Percentiles rank a stretch among this genome's conserved stretches.
These are phyloP conservation scores for Boletellus sp. DNA, from an alignment of 768 basidiomycete species.

Conservation along the genomic window DNA sequence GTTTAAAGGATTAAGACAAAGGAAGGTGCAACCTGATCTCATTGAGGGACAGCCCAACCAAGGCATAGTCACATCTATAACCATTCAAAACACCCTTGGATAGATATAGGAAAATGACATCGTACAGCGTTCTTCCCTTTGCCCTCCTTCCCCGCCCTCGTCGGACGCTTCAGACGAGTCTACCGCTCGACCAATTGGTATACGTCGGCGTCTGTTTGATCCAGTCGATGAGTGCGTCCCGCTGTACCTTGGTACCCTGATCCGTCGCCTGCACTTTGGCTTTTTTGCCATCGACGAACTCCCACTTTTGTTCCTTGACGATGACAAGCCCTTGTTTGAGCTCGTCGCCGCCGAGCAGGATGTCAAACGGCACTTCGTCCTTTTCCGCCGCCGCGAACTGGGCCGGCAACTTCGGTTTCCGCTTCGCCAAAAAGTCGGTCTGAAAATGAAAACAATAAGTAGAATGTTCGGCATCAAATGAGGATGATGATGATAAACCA, in stretches of 20 bases:
- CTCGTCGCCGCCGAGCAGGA: conserved; percentile 89
- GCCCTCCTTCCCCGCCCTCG: too few relatives aligned
- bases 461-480: conserved; percentile 3
- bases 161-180: conserved; percentile 22
- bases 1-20: too few relatives aligned
- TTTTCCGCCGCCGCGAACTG: conserved; percentile 91
- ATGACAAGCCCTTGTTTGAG: conserved; percentile 77
- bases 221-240: conserved; percentile 61
- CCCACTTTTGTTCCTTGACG: conserved; percentile 90
- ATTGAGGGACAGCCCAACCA: too few relatives aligned
- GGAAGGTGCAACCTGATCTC: too few relatives aligned
- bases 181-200: conserved; percentile 30
- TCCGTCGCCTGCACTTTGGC: conserved; percentile 54
- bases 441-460: conserved; percentile 34
- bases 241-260: conserved; percentile 62
- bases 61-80: too few relatives aligned
- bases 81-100: too few relatives aligned
- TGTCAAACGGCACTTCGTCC: conserved; percentile 89
- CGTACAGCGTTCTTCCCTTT: background rate
- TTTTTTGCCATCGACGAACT: conserved; percentile 69
- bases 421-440: conserved; percentile 92
- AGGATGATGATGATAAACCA: too few relatives aligned
- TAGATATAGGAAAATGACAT: too few relatives aligned
- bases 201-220: conserved; percentile 43
- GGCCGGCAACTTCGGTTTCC: conserved; percentile 79